Evolutionary conservation across 768 basidiomycete genomes (phyloP), one percentile per base, ranked within the genome.

Genomic region (Roridomyces roridus): DNA sequence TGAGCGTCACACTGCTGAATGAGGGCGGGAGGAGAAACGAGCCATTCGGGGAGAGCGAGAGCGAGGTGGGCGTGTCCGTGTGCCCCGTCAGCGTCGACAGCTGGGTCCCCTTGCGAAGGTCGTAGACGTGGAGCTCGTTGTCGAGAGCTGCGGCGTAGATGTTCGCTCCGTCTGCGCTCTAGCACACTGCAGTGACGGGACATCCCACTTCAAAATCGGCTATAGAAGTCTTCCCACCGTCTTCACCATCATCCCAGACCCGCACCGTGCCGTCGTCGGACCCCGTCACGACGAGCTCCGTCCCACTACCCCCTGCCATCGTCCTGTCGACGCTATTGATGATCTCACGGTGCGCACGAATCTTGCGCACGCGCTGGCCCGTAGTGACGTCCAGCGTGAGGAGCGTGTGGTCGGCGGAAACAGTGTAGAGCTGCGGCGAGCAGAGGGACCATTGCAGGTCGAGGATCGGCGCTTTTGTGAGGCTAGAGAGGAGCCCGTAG

Each of bases 121-220:
- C 96, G 70, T 91, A 95, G 67, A 96, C 95, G 70, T 98, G 95
- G 59, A 99, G 89, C 71, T 94, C 94, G 64, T 99, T 99, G 74
- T 99, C 96, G 66, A 98, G 72, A 14, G 92, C 94, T 5, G 89
- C 96, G n/a, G 93, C 84, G 63, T 93, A 99, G 29, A 97, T 81
- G 55, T 85, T 89, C 56, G 90, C 82, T 2, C 94, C 97, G 68
- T 99, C 97, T 18, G 85, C 86, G 70, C 91, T 90, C 95, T 91
- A 98, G 64, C 88, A 89, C 0, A 96, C 96, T 1, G 89, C 81
- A 14, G 96, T 99, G 28, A 94, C 91, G 0, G 97, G 96, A 67
- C 91, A 94, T 5, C 92, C 92, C 17, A 94, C 62, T 49, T 94
- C 89, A 61, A 95, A 91, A 42, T 88, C 86, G 12, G 88, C 87